Conservation (phyloP, 192 early-diverging fungal genomes). For the Cladochytrium replicatum region DNA sequence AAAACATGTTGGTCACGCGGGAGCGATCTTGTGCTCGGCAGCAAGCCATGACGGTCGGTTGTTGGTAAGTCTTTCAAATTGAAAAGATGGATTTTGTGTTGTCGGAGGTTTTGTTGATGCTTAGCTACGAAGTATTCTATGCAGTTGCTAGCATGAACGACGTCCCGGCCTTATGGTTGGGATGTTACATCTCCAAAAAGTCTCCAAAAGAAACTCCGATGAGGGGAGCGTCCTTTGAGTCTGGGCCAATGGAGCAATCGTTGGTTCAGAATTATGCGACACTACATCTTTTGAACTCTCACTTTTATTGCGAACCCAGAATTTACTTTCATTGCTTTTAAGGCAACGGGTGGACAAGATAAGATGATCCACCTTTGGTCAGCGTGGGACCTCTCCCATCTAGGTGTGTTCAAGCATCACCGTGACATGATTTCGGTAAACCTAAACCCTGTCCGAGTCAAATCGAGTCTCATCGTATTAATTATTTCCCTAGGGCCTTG, state of each 20-base stretch:
- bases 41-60: conserved; percentile 38
- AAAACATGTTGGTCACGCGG: conserved; percentile 34
- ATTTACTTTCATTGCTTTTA: too few species aligned
- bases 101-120: too few species aligned
- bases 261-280: conserved; percentile 41
- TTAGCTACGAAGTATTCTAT: too few species aligned
- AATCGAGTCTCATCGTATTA: neutral
- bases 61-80: conserved; percentile 52
- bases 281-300: conserved; percentile 15
- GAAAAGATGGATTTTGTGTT: too few species aligned
- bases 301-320: conserved; percentile 4
- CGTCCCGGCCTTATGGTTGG: neutral
- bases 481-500: conserved; percentile 43
- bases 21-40: conserved; percentile 34
- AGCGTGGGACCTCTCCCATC: conserved; percentile 57
- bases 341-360: conserved; percentile 84
- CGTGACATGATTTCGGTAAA: conserved; percentile 74
- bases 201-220: conserved; percentile 31
- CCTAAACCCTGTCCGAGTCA: neutral
- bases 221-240: conserved; percentile 38
- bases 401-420: conserved; percentile 78
- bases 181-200: neutral
- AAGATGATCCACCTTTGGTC: conserved; percentile 90
- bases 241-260: conserved; percentile 24
- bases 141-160: too few species aligned